A percentile compares a stretch with the other conserved stretches of the same genome.
These are phyloP conservation scores for Trichosporon faecale DNA, from an alignment of 1,284 basidiomycete genomes.

Conservation along the genomic window DNA sequence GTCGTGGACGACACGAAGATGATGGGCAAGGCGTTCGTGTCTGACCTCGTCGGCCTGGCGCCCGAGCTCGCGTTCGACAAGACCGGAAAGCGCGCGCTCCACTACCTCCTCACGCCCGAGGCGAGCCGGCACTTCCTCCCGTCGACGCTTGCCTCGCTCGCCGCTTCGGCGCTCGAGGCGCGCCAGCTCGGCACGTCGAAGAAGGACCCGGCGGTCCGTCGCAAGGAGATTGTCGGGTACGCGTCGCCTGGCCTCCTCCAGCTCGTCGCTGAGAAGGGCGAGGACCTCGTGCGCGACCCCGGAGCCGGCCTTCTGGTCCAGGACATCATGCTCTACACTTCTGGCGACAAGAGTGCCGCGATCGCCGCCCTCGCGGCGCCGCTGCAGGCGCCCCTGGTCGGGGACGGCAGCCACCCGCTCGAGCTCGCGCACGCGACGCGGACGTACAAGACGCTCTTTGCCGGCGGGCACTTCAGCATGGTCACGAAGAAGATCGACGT, in stretches of 20 bases:
- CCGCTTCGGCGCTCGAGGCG: constrained; percentile 62
- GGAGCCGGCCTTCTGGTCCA: constrained; percentile 70
- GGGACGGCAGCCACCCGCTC: constrained; percentile 60
- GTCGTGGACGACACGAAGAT: constrained; percentile 86
- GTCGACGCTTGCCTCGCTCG: constrained; percentile 64
- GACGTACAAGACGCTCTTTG: constrained; percentile 77
- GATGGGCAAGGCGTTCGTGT: constrained; percentile 69
- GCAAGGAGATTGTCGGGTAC: constrained; percentile 65
- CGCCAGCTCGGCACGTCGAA: constrained; percentile 64
- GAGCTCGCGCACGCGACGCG: constrained; percentile 75
- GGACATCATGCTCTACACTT: constrained; percentile 75
- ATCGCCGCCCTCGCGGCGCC: constrained; percentile 61
- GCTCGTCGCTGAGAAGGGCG: constrained; percentile 63
- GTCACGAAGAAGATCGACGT: constrained; percentile 58
- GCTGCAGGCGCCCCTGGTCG: constrained; percentile 60
- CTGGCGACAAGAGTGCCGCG: constrained; percentile 70
- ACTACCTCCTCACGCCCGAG: constrained; percentile 76
- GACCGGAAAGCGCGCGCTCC: constrained; percentile 65
- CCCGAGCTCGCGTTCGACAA: constrained; percentile 55
- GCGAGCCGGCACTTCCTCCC: constrained; percentile 77
- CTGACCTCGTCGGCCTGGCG: constrained; percentile 56
- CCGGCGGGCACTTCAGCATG: constrained; percentile 81
- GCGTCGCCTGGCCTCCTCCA: constrained; percentile 67
- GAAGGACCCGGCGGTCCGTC: constrained; percentile 63
- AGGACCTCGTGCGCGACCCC: constrained; percentile 64